Evolutionary conservation across 257 asterid species (phyloP).

Genomic region (Nicotiana noctiflora): DNA sequence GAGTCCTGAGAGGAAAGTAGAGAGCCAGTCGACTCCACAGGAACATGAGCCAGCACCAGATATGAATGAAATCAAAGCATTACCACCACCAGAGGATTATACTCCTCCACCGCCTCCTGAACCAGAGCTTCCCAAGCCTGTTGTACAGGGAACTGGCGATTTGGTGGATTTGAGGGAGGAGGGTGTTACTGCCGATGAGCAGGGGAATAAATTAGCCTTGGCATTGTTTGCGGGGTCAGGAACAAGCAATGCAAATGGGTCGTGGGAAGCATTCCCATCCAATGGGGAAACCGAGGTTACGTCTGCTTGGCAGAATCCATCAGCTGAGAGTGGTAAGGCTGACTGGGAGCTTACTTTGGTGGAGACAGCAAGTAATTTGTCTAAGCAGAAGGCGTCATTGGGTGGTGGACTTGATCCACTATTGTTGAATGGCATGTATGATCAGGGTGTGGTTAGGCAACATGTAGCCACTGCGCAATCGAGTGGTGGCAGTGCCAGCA

Average conservation of each 20-base stretch:
- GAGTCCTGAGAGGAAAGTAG: constrained; percentile 51
- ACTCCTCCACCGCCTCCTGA: constrained; percentile 53
- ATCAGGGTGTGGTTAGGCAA: constrained; percentile 72
- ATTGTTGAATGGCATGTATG: constrained; percentile 73
- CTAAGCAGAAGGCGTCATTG: constrained; percentile 61
- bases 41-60: constrained; percentile 42
- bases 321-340: constrained; percentile 67
- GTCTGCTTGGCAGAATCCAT: constrained; percentile 89
- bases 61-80: constrained; percentile 51
- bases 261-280: constrained; percentile 74
- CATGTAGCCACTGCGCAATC: constrained; percentile 42
- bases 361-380: constrained; percentile 64
- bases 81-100: constrained; percentile 44
- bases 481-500: constrained; percentile 69
- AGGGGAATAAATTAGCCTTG: constrained; percentile 64
- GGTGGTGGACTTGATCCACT: constrained; percentile 77
- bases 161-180: constrained; percentile 69
- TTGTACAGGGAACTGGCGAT: constrained; percentile 41
- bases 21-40: constrained; percentile 25
- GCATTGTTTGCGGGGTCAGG: constrained; percentile 67
- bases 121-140: constrained; percentile 51
- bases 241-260: constrained; percentile 41
- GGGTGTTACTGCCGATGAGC: constrained; percentile 70
- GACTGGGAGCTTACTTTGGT: constrained; percentile 87
- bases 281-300: constrained; percentile 51